Evolutionary conservation across 176 grass and related monocot genomes (phyloP), one percentile per base, ranked within the genome.

Genomic region (Oryza australiensis): DNA sequence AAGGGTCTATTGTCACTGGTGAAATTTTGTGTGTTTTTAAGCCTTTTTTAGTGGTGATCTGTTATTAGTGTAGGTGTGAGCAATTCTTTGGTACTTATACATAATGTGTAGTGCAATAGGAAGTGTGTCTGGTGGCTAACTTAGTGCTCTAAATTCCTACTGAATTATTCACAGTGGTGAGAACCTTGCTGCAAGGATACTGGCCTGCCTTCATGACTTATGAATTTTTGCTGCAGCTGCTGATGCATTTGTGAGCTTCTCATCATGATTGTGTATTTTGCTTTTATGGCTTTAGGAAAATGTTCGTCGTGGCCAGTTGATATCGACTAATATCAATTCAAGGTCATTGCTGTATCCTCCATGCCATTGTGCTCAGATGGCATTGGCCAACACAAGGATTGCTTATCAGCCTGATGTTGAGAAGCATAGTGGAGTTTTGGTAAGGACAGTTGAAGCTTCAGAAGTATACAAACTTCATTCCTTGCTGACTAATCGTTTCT

Each of bases 351-450:
- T 33, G 43, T 86, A 73, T 35, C 30, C 71, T 81, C 82, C 60
- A 83, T 85, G 93, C 29, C 73, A 51, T 71, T 82, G 86, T 74
- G 78, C 87, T 62, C 75, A 86, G 64, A 95, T 84, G 87, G 87
- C 85, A 65, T 75, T 95, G 62, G 69, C 87, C 1, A 76, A 95
- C 55, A 72, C 90, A 45, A 81, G 65, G 73, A 79, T 91, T 83
- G 23, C 66, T 76, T 66, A 86, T 46, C 68, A 80, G 62, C 80
- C 83, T 43, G 77, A 91, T 53, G 82, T 63, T 70, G 73, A 76
- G 22, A 94, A 88, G 73, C 85, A 88, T 72, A 74, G 78, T 70
- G 85, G 91, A 85, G 72, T 91, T 65, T 83, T 99, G 89, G 93
- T 99, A 85, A 80, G 59, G 75, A 78, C 46, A 28, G 53, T 83